Percentiles rank a stretch among this genome's conserved stretches.
phyloP scores from a whole-genome alignment of 768 basidiomycete genomes.

The Pulveroboletus sp. region DNA sequence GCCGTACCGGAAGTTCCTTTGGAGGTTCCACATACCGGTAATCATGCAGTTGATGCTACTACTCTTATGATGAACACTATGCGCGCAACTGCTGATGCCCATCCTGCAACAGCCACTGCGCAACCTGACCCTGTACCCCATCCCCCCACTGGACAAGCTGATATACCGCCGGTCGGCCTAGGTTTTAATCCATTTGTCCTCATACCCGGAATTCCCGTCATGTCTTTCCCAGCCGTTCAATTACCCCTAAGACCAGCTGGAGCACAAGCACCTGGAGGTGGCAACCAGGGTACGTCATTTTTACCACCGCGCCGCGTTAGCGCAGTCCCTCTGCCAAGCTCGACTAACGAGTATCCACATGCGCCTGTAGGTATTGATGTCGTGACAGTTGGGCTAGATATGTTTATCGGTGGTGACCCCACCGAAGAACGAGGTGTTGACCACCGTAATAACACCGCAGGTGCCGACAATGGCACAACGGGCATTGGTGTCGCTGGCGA shows the following conservation, averaged over 20 bases:
- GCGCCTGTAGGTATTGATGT: conserved; percentile 19
- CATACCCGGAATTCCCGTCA: conserved; percentile 23
- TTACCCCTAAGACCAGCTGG: conserved; percentile 18
- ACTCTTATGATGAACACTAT: neutral
- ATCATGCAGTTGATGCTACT: neutral
- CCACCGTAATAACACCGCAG: conserved; percentile 8
- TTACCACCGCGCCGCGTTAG: neutral
- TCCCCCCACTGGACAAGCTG: conserved; percentile 6
- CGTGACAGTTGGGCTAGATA: conserved; percentile 39
- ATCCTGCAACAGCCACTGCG: neutral
- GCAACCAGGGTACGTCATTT: conserved; percentile 17
- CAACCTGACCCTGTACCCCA: conserved; percentile 1
- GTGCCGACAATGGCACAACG: neutral
- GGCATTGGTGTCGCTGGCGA: conserved; percentile 11
- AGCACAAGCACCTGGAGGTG: conserved; percentile 10
- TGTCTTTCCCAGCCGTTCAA: conserved; percentile 25
- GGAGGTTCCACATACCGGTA: neutral
- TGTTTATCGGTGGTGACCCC: conserved; percentile 28
- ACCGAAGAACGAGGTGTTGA: conserved; percentile 9
- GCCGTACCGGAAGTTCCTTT: conserved; percentile 7
- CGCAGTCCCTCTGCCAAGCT: conserved; percentile 16
- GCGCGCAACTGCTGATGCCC: neutral
- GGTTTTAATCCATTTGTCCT: conserved; percentile 18
- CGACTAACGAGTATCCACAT: conserved; percentile 14
- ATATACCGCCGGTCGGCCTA: neutral